These are phyloP conservation scores for Beauveria scarabaeidicola DNA, from an alignment of 2,329 filamentous ascomycete genomes.

Conservation along the genomic window DNA sequence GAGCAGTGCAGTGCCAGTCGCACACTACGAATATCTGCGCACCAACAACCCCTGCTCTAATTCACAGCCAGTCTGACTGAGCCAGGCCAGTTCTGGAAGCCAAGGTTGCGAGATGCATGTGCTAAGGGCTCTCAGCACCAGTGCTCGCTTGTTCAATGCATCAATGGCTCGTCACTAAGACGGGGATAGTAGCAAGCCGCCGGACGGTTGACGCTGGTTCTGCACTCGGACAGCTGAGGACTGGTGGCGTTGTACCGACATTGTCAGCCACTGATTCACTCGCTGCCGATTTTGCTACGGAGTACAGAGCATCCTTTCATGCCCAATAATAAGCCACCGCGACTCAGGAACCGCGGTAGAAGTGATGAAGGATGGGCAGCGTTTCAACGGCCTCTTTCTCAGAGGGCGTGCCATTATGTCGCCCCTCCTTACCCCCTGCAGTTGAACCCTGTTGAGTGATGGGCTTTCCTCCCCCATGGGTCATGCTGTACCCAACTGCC, in stretches of 20 bases:
- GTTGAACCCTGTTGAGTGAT: not conserved
- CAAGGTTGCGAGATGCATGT: conserved; percentile 2
- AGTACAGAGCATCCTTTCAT: not conserved
- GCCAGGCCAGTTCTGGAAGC: not conserved
- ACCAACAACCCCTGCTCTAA: not conserved
- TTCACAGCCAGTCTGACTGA: not conserved
- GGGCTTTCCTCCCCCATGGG: not conserved
- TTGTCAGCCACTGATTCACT: not conserved
- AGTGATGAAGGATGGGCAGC: not conserved
- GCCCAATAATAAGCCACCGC: not conserved
- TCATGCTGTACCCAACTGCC: too few species aligned
- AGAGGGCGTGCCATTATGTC: conserved; percentile 2
- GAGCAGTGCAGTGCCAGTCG: not conserved
- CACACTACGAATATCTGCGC: not conserved
- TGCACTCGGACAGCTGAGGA: not conserved
- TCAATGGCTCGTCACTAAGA: too few species aligned
- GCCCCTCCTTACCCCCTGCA: not conserved
- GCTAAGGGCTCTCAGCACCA: not conserved
- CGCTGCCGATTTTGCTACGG: not conserved
- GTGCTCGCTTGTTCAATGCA: not conserved
- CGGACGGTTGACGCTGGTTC: not conserved
- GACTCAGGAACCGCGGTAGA: conserved; percentile 7
- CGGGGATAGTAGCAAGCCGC: too few species aligned
- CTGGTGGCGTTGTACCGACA: not conserved
- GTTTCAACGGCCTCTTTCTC: conserved; percentile 3